Evolutionary conservation across 2,329 filamentous ascomycete species (phyloP), one percentile per base, ranked within the genome.

Genomic region (Colletotrichum karsti): DNA sequence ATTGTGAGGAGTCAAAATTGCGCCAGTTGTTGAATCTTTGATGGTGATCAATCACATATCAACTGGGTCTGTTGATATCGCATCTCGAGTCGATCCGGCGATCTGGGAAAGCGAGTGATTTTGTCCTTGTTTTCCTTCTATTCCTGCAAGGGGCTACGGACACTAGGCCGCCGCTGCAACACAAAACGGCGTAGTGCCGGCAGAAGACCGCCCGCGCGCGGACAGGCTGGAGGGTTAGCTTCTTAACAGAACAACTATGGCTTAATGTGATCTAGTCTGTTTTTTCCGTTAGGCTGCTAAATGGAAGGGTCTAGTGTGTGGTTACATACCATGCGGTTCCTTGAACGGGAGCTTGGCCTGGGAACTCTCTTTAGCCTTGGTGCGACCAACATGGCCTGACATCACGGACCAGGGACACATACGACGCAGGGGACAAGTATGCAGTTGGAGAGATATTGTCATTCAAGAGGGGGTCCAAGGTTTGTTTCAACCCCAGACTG

Each of bases 401-500:
- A 30, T 42, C 22, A 39, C 53, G 59, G 60, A 30, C 44, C 63
- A 46, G 20, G 26, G 15, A 35, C 18, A n/a, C 55, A 33, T n/a
- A 20, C 12, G 30, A 30, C 24, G 20, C n/a, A n/a, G 37, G 30
- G 62, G 33, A 24, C 13, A 9, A 33, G 26, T 15, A 30, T 41
- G 22, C 15, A 28, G 37, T 33, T 33, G 58, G 50, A 56, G 39
- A 58, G 18, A 44, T 12, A 8, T 20, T 10, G 18, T n/a, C 9
- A 28, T 18, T 50, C 46, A 50, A 30, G 30, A 59, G 12, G 35
- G 37, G 15, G 9, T 12, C 22, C 60, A 68, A 68, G 65, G 65
- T 68, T 68, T 68, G 65, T 68, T 68, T 68, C 65, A 68, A 50
- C 33, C 24, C 61, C 44, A 46, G 46, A 65, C 54, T 65, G 54